These are phyloP conservation scores for Pythium rishiriense DNA, from an alignment of 352 stramenopile genomes.

Conservation along the genomic window DNA sequence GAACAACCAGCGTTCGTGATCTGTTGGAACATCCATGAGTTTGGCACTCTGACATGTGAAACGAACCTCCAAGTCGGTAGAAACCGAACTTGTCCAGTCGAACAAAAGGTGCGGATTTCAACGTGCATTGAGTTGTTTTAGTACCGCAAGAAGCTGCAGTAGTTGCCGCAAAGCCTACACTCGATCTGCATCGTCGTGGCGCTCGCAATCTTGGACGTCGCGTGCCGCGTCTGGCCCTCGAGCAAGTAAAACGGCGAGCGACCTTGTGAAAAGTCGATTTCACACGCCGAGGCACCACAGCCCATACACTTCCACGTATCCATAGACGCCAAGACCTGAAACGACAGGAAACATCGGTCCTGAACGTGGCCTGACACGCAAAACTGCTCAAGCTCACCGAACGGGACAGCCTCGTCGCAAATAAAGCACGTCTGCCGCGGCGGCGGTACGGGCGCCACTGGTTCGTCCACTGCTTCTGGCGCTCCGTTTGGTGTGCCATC, in stretches of 20 bases:
- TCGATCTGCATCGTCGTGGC: constrained; percentile 38
- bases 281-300: constrained; percentile 60
- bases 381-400: constrained; percentile 57
- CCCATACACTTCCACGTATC: constrained; percentile 85
- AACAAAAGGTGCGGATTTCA: no score
- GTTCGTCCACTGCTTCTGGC: neutral
- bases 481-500: neutral
- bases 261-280: constrained; percentile 46
- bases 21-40: no score
- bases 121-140: constrained; percentile 13
- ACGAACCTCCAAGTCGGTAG: no score
- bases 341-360: constrained; percentile 79
- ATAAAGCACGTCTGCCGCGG: constrained; percentile 69
- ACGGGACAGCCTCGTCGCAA: constrained; percentile 59
- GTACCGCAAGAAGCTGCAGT: constrained; percentile 77
- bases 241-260: constrained; percentile 69
- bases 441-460: constrained; percentile 35
- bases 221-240: constrained; percentile 22
- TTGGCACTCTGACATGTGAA: no score
- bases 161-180: constrained; percentile 75
- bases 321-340: constrained; percentile 61
- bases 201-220: neutral
- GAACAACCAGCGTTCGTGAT: no score
- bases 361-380: constrained; percentile 65
- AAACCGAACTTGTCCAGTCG: no score